Evolutionary conservation across 2,329 filamentous ascomycete genomes (phyloP).

Genomic region (Didymosphaeria variabile): DNA sequence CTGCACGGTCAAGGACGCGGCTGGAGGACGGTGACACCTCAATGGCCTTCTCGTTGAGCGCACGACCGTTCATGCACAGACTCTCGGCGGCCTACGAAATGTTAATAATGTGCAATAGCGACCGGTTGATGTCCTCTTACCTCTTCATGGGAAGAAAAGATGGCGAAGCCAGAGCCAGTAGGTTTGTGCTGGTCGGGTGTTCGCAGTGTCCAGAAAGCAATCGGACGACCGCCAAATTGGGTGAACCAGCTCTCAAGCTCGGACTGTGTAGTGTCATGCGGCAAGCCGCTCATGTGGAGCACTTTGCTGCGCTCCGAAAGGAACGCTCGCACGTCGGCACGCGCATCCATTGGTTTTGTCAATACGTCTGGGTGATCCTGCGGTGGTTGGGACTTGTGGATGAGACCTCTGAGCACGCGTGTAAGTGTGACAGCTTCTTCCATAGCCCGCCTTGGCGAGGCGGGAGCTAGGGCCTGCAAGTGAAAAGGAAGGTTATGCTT

Average conservation of each 20-base stretch:
- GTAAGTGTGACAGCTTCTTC: conserved; percentile 96
- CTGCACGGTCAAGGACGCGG: conserved; percentile 91
- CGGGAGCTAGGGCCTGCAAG: conserved; percentile 92
- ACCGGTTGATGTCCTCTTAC: conserved; percentile 61
- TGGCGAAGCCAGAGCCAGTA: conserved; percentile 97
- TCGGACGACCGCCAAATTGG: conserved; percentile 95
- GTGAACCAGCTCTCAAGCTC: conserved; percentile 99
- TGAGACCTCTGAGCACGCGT: conserved; percentile 88
- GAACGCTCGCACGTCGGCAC: conserved; percentile 95
- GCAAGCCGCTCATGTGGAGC: conserved; percentile 94
- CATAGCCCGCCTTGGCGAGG: conserved; percentile 94
- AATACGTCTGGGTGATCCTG: conserved; percentile 95
- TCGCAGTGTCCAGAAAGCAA: conserved; percentile 98
- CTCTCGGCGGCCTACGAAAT: conserved; percentile 84
- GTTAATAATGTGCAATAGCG: conserved; percentile 21
- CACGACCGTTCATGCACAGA: conserved; percentile 98
- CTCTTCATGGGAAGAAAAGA: conserved; percentile 99
- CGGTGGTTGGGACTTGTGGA: conserved; percentile 93
- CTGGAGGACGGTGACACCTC: conserved; percentile 98
- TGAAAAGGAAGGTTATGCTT: conserved; percentile 99
- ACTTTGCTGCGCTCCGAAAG: conserved; percentile 97
- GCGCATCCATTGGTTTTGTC: conserved; percentile 93
- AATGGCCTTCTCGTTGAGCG: conserved; percentile 97
- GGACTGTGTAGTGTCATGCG: conserved; percentile 97
- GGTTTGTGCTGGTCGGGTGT: conserved; percentile 99